Conservation (phyloP, 306 rosid species). For the Adenanthera pavonina region DNA sequence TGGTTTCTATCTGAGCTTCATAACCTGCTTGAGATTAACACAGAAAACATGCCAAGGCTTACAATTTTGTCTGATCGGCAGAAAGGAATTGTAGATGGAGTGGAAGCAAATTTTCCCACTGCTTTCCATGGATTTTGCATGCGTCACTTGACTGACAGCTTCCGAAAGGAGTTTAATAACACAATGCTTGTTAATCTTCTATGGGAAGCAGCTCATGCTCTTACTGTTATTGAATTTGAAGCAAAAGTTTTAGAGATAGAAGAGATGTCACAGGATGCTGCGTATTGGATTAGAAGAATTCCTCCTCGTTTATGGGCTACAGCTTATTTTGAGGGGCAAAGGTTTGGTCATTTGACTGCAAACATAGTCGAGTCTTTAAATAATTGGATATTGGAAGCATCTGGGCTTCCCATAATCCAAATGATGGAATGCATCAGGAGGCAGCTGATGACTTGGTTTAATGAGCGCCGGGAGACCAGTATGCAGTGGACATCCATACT, state of each 20-base stretch:
- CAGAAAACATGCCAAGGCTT: constrained; percentile 93
- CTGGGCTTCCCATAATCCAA: constrained; percentile 86
- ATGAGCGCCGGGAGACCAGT: constrained; percentile 83
- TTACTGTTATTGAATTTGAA: constrained; percentile 77
- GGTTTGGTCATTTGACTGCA: constrained; percentile 83
- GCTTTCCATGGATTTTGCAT: constrained; percentile 93
- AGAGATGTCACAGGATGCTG: constrained; percentile 85
- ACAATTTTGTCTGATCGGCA: constrained; percentile 87
- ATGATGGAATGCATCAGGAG: constrained; percentile 94
- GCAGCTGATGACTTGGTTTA: constrained; percentile 92
- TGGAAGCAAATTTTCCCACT: constrained; percentile 79
- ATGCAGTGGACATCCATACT: constrained; percentile 95
- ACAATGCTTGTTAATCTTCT: constrained; percentile 71
- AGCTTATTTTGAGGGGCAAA: constrained; percentile 84
- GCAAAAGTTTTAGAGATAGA: constrained; percentile 74
- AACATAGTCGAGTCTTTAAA: constrained; percentile 72
- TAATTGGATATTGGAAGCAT: constrained; percentile 81
- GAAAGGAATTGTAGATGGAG: constrained; percentile 83
- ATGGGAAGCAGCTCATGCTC: constrained; percentile 88
- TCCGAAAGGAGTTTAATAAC: constrained; percentile 86
- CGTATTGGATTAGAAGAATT: constrained; percentile 75
- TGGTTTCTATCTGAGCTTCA: constrained; percentile 91
- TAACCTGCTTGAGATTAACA: constrained; percentile 75
- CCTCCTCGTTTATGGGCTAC: constrained; percentile 89
- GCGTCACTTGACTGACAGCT: constrained; percentile 86